Percentiles rank a stretch among this genome's conserved stretches.
These are phyloP conservation scores for Biscogniauxia sp. DNA, from an alignment of 2,329 filamentous ascomycete species.

Conservation along the genomic window DNA sequence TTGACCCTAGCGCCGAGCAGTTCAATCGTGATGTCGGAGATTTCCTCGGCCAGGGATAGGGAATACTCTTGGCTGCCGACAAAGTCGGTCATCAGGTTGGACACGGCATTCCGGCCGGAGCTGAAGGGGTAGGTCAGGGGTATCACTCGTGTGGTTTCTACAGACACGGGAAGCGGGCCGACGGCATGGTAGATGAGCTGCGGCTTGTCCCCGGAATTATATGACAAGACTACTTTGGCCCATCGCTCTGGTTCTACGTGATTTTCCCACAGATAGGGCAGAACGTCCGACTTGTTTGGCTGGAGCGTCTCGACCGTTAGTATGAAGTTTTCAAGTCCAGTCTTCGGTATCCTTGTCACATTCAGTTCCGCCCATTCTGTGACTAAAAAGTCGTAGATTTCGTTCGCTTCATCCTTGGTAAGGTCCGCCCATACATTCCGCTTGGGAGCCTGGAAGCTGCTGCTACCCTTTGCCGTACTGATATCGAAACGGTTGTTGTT, in stretches of 20 bases:
- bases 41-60: constrained; percentile 25
- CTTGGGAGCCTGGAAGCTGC: neutral
- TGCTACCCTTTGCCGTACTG: neutral
- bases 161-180: constrained; percentile 37
- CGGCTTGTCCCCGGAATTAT: neutral
- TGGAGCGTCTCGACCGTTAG: constrained; percentile 21
- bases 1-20: constrained; percentile 15
- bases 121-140: constrained; percentile 27
- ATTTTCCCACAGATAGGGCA: constrained; percentile 29
- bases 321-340: constrained; percentile 11
- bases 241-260: constrained; percentile 19
- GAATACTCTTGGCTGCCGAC: constrained; percentile 4
- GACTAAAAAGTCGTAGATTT: constrained; percentile 2
- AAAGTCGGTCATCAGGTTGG: constrained; percentile 3
- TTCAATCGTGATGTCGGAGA: constrained; percentile 35
- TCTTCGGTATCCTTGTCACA: constrained; percentile 3
- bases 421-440: constrained; percentile 2
- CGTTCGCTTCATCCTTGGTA: neutral
- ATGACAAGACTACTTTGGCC: constrained; percentile 8
- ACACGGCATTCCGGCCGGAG: neutral
- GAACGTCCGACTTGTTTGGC: constrained; percentile 37
- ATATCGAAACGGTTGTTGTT: neutral
- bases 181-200: constrained; percentile 30
- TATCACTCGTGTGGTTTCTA: constrained; percentile 7
- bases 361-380: constrained; percentile 4